Conservation (phyloP, 2,329 filamentous ascomycete species). For the Pyrenophora tritici-repentis region DNA sequence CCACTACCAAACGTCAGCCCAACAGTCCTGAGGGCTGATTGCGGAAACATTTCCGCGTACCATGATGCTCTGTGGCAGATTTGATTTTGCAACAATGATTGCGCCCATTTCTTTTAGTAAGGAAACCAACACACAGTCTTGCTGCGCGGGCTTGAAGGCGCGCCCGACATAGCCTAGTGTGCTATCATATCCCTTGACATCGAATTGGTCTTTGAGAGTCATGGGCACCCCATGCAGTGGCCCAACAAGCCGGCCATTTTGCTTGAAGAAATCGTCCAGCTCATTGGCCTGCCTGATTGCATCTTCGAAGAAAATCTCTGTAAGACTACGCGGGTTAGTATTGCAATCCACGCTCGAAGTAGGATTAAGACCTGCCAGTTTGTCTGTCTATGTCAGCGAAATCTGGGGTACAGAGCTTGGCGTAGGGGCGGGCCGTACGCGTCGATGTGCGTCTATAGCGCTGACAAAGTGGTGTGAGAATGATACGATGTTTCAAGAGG, state of each 20-base stretch:
- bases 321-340: slow-evolving; percentile 45
- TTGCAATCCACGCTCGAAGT: slow-evolving; percentile 54
- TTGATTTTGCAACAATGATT: slow-evolving; percentile 57
- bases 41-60: slow-evolving; percentile 27
- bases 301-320: slow-evolving; percentile 55
- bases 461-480: slow-evolving; percentile 44
- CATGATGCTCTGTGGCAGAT: slow-evolving; percentile 63
- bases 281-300: slow-evolving; percentile 49
- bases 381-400: slow-evolving; percentile 48
- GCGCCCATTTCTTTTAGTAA: slow-evolving; percentile 60
- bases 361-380: slow-evolving; percentile 47
- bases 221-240: slow-evolving; percentile 56
- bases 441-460: slow-evolving; percentile 37
- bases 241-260: slow-evolving; percentile 48
- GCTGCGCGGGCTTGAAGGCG: slow-evolving; percentile 57
- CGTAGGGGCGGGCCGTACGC: slow-evolving; percentile 25
- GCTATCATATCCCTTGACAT: slow-evolving; percentile 54
- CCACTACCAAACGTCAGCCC: slow-evolving; percentile 50
- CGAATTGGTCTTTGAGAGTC: slow-evolving; percentile 57
- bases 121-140: slow-evolving; percentile 60
- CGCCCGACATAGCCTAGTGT: slow-evolving; percentile 67
- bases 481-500: slow-evolving; percentile 25
- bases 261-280: slow-evolving; percentile 49
- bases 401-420: not conserved
- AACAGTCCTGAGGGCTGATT: not conserved